Conservation (phyloP, 2,329 filamentous ascomycete genomes). For the Aspergillus quadricinctus region DNA sequence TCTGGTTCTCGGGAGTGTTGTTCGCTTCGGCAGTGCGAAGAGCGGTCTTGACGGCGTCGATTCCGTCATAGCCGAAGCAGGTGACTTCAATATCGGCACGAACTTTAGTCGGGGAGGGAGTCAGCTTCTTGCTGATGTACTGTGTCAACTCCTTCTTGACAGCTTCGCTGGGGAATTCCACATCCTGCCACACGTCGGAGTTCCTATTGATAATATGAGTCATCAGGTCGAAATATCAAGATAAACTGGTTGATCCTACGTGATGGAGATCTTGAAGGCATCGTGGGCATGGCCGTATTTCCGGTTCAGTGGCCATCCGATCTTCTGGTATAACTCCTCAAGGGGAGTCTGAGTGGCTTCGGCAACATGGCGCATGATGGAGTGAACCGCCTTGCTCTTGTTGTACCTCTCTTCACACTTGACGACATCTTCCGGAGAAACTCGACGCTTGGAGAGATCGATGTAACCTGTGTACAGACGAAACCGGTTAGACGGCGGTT, state of each 20-base stretch:
- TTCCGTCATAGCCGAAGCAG: slow-evolving; percentile 93
- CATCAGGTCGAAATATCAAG: background rate
- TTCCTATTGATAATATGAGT: slow-evolving; percentile 55
- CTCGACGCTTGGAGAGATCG: slow-evolving; percentile 96
- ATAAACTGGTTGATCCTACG: slow-evolving; percentile 51
- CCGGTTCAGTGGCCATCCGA: slow-evolving; percentile 96
- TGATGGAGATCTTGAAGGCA: slow-evolving; percentile 98
- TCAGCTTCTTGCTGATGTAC: slow-evolving; percentile 96
- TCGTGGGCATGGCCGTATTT: slow-evolving; percentile 96
- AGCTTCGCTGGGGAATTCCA: slow-evolving; percentile 78
- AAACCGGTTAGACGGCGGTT: slow-evolving; percentile 13
- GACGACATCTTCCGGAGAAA: slow-evolving; percentile 93
- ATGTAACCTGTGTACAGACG: slow-evolving; percentile 66
- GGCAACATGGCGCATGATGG: slow-evolving; percentile 96
- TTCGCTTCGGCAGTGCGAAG: slow-evolving; percentile 85
- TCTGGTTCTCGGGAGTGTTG: slow-evolving; percentile 87
- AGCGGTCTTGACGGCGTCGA: slow-evolving; percentile 94
- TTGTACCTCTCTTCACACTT: slow-evolving; percentile 99
- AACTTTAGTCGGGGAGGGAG: slow-evolving; percentile 97
- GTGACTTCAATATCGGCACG: slow-evolving; percentile 96
- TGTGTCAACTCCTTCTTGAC: slow-evolving; percentile 86
- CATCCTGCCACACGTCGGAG: slow-evolving; percentile 91
- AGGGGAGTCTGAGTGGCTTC: slow-evolving; percentile 96
- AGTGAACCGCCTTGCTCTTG: slow-evolving; percentile 99
- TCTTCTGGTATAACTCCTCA: slow-evolving; percentile 86